Conservation (phyloP, 1,284 basidiomycete species). For the Boletus smithii region DNA sequence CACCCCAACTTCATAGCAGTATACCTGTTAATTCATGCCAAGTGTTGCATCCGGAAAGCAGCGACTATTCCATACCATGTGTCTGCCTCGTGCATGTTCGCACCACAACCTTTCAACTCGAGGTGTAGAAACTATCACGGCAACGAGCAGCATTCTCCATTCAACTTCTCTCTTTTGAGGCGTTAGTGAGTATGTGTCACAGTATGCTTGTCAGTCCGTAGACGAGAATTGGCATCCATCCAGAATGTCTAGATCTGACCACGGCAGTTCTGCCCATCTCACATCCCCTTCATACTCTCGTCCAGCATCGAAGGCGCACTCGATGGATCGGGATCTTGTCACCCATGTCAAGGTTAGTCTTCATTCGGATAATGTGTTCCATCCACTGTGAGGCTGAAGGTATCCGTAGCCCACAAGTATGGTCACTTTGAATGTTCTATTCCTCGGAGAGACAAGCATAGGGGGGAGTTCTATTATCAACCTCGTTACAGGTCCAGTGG, state of each 20-base stretch:
- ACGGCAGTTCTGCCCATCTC: slow-evolving; percentile 4
- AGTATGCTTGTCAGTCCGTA: neutral
- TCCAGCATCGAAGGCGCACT: slow-evolving; percentile 12
- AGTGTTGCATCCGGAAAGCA: neutral
- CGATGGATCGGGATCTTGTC: slow-evolving; percentile 4
- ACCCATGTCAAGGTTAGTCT: slow-evolving; percentile 12
- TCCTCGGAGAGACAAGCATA: slow-evolving; percentile 24
- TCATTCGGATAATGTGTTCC: neutral
- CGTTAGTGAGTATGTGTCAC: slow-evolving; percentile 14
- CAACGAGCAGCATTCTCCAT: neutral
- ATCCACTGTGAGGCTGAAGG: slow-evolving; percentile 8
- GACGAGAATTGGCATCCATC: neutral
- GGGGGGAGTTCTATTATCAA: slow-evolving; percentile 23
- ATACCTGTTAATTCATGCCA: neutral
- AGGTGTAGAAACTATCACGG: neutral
- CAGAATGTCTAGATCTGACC: slow-evolving; percentile 22
- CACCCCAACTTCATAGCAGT: neutral
- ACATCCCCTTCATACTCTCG: slow-evolving; percentile 12
- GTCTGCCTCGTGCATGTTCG: slow-evolving; percentile 22
- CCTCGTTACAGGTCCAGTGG: slow-evolving; percentile 12
- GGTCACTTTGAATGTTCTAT: slow-evolving; percentile 17
- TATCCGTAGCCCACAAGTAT: slow-evolving; percentile 9
- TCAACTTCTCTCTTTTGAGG: neutral
- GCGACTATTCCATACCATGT: slow-evolving; percentile 13
- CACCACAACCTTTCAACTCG: slow-evolving; percentile 2